Evolutionary conservation across 768 basidiomycete species (phyloP).

Genomic region (Dioszegia aurantiaca): DNA sequence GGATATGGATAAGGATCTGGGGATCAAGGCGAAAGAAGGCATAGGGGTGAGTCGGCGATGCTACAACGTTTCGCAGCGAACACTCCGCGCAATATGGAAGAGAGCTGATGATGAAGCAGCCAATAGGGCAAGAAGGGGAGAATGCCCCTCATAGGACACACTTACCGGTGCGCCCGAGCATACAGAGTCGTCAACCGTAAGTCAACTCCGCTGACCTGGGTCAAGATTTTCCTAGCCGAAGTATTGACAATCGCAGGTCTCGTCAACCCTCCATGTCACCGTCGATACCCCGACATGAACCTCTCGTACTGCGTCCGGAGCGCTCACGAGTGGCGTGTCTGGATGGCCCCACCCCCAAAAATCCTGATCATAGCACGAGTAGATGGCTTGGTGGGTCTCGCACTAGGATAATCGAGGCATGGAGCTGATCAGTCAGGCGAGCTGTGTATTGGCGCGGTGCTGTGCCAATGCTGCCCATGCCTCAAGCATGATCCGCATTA

Average conservation of each 20-base stretch:
- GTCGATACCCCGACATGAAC: neutral
- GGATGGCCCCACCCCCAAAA: constrained; percentile 2
- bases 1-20: neutral
- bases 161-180: too few species aligned
- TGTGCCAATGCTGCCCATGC: constrained; percentile 24
- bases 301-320: neutral
- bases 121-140: too few species aligned
- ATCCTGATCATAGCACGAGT: neutral
- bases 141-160: too few species aligned
- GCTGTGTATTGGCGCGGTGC: constrained; percentile 17
- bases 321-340: neutral
- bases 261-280: neutral
- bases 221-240: too few species aligned
- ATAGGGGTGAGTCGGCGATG: too few species aligned
- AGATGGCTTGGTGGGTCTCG: constrained; percentile 12
- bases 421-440: constrained; percentile 17
- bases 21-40: too few species aligned
- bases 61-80: too few species aligned
- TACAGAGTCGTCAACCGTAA: neutral
- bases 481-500: constrained; percentile 16
- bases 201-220: neutral
- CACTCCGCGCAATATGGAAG: too few species aligned
- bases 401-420: neutral
- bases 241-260: neutral
- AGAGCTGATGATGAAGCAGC: too few species aligned